Conservation (phyloP, 768 basidiomycete genomes). For the Lactifluus pinguis region DNA sequence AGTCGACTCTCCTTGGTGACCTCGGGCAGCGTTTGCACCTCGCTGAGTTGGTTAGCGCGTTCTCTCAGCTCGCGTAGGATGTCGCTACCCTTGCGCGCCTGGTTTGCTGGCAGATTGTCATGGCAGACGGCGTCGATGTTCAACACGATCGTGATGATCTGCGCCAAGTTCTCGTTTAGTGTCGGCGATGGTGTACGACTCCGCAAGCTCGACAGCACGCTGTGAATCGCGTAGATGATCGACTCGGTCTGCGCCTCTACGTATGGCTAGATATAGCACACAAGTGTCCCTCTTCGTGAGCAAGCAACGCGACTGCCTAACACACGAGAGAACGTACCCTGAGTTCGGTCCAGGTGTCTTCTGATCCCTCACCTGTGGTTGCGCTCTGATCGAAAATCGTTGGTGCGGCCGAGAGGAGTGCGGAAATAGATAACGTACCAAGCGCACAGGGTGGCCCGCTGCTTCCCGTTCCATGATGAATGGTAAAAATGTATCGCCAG, state of each 20-base stretch:
- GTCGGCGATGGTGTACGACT: constrained; percentile 78
- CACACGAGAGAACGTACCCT: constrained; percentile 40
- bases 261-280: constrained; percentile 59
- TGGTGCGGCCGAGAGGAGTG: constrained; percentile 42
- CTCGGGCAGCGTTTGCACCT: constrained; percentile 73
- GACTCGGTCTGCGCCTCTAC: constrained; percentile 93
- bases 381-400: constrained; percentile 54
- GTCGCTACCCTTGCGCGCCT: constrained; percentile 64
- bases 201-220: constrained; percentile 87
- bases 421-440: too few species aligned
- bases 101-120: constrained; percentile 72
- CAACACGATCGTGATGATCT: constrained; percentile 97
- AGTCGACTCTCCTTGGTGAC: constrained; percentile 90
- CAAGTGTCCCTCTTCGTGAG: neutral
- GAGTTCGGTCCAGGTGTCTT: constrained; percentile 78
- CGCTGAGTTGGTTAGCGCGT: constrained; percentile 85
- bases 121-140: constrained; percentile 96
- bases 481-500: too few species aligned
- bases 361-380: constrained; percentile 49
- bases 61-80: constrained; percentile 75
- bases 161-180: constrained; percentile 85
- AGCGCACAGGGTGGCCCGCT: too few species aligned
- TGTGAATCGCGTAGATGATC: constrained; percentile 93
- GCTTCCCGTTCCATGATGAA: too few species aligned
- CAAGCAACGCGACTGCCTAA: neutral